phyloP scores from a whole-genome alignment of 768 basidiomycete genomes.

The Leccinum obscurum region DNA sequence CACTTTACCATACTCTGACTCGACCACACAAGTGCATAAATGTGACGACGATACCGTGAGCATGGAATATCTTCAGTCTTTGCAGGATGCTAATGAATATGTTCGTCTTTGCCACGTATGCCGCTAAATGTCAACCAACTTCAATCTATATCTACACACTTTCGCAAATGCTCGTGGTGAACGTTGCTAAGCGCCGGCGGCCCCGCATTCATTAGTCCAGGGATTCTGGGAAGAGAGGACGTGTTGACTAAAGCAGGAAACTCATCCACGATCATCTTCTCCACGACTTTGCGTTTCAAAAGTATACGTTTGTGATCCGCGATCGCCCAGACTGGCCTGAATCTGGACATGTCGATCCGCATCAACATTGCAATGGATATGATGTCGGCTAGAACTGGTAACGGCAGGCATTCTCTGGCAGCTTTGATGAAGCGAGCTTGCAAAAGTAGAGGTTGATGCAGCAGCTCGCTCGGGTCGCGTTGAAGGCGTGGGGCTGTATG shows the following conservation, averaged over 20 bases:
- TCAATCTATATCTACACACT: constrained; percentile 42
- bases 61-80: constrained; percentile 23
- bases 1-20: constrained; percentile 15
- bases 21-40: constrained; percentile 8
- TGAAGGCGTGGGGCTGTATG: constrained; percentile 47
- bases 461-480: constrained; percentile 26
- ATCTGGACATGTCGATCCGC: constrained; percentile 37
- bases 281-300: constrained; percentile 27
- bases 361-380: constrained; percentile 40
- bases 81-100: constrained; percentile 29
- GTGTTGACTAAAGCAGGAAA: constrained; percentile 11
- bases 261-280: constrained; percentile 37
- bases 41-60: constrained; percentile 12
- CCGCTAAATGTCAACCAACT: constrained; percentile 33
- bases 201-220: neutral
- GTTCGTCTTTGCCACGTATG: constrained; percentile 40
- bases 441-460: constrained; percentile 17
- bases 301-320: constrained; percentile 46
- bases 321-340: constrained; percentile 30
- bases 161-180: constrained; percentile 37
- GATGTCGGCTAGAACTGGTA: constrained; percentile 29
- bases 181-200: constrained; percentile 20
- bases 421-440: constrained; percentile 35
- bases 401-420: constrained; percentile 30
- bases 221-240: neutral